Conservation (phyloP, 805 yeast genomes). For the Zygosaccharomyces pseudorouxii region DNA sequence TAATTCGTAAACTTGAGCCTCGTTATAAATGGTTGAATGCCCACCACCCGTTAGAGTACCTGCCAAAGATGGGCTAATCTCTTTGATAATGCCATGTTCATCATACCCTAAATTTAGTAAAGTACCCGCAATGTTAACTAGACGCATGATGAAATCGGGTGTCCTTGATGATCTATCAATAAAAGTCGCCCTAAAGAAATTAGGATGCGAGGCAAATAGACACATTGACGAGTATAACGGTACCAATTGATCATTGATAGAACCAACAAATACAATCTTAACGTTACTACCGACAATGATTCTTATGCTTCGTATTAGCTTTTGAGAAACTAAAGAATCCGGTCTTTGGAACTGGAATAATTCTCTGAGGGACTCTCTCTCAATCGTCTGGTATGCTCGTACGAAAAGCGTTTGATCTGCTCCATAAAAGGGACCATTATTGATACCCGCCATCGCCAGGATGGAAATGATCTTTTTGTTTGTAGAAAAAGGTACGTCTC, state of each 20-base stretch:
- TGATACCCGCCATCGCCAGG: constrained; percentile 92
- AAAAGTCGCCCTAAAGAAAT: constrained; percentile 82
- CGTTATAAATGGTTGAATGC: constrained; percentile 85
- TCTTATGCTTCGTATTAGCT: constrained; percentile 61
- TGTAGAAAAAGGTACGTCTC: constrained; percentile 12
- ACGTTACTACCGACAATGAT: constrained; percentile 64
- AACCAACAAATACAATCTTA: constrained; percentile 78
- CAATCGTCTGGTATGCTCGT: constrained; percentile 86
- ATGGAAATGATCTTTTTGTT: constrained; percentile 54
- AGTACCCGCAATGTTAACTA: constrained; percentile 69
- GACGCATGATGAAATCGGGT: constrained; percentile 70
- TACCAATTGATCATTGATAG: constrained; percentile 89
- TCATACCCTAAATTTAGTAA: constrained; percentile 71
- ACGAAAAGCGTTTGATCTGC: constrained; percentile 80
- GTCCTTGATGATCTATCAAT: constrained; percentile 77
- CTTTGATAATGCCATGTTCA: constrained; percentile 84
- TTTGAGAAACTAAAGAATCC: constrained; percentile 65
- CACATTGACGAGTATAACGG: constrained; percentile 88
- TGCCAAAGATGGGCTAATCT: constrained; percentile 70
- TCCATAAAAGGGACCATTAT: constrained; percentile 91
- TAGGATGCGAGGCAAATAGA: constrained; percentile 80
- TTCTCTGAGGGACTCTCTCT: constrained; percentile 79
- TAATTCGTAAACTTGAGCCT: constrained; percentile 73
- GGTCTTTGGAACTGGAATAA: constrained; percentile 83
- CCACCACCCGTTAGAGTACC: constrained; percentile 96